phyloP scores from a whole-genome alignment of 371 early-diverging fungal genomes.

The Choanephora cucurbitarum region DNA sequence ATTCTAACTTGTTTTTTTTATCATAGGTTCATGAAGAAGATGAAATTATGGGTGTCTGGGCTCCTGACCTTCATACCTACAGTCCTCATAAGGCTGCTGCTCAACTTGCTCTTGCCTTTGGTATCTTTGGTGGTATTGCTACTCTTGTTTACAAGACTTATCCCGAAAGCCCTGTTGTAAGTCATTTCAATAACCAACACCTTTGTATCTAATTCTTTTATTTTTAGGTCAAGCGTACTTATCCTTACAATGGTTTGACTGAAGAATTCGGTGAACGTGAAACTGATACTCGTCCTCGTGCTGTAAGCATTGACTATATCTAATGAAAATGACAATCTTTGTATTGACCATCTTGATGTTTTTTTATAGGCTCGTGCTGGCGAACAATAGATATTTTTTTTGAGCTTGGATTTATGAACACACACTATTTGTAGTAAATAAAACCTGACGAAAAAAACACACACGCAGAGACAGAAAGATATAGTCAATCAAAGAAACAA shows the following conservation, averaged over 20 bases:
- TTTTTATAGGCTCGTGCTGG: conserved; percentile 29
- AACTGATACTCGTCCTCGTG: conserved; percentile 45
- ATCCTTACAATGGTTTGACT: conserved; percentile 53
- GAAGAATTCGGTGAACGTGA: conserved; percentile 52
- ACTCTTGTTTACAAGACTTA: conserved; percentile 47
- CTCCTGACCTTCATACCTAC: conserved; percentile 63
- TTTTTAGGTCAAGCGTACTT: conserved; percentile 44
- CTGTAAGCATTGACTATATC: conserved; percentile 32
- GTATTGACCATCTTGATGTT: neutral
- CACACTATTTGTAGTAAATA: neutral
- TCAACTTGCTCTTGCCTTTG: conserved; percentile 46
- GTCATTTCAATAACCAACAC: neutral
- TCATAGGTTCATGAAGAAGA: conserved; percentile 65
- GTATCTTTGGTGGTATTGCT: conserved; percentile 43
- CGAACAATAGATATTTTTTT: conserved; percentile 9
- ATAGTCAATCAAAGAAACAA: neutral
- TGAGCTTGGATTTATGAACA: too few species aligned
- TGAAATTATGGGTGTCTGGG: conserved; percentile 64
- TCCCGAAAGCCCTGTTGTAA: conserved; percentile 52
- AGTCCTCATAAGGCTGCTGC: conserved; percentile 56
- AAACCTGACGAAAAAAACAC: conserved; percentile 3
- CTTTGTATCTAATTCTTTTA: neutral
- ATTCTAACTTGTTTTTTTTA: too few species aligned
- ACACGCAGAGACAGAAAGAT: neutral
- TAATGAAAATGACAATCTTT: too few species aligned